Evolutionary conservation across 2,329 filamentous ascomycete genomes (phyloP), one percentile per base, ranked within the genome.

Genomic region (Rutstroemia sp.): DNA sequence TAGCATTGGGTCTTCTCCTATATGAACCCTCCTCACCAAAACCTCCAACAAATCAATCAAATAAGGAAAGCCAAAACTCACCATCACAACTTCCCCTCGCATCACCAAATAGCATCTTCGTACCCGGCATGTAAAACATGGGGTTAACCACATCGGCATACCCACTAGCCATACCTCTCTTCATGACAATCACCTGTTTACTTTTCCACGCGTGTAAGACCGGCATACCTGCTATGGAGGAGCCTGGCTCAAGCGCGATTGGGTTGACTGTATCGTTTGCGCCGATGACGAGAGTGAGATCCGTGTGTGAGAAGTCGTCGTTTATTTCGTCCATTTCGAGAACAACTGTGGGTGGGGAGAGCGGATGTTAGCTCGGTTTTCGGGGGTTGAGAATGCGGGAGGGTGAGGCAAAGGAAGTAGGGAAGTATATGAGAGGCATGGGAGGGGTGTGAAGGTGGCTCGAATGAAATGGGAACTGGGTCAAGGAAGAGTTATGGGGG

Each of bases 221-320:
- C 0, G 91, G 91, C 91, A 96, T 96, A 1, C 91, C 91, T 1
- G 90, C 90, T 63, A 96, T 95, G 0, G 89, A 80, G 58, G 86
- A 89, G 34, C 88, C 88, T 5, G 87, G 85, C 69, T 95, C 89
- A 61, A 95, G 74, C 0, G 91, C 89, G 65, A 92, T 92, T 0
- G 91, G 91, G 67, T 96, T 95, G 39, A 95, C 91, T 0, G 91
- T 95, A 65, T 96, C 91, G 64, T 96, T 95, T 8, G 91, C 91
- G 3, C 91, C 91, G 66, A 95, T 95, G 0, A 95, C 90, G 3
- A 95, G 80, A 0, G 89, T 91, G 9, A 95, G 77, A 65, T 95
- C 91, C 0, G 91, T 95, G 27, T 94, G 87, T 6, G 78, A 72
- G 70, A 95, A 96, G 66, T 95, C 90, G 60, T 96, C 91, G 64